Conservation (phyloP, 495 filamentous ascomycete species). For the Penicillium pancosmium region DNA sequence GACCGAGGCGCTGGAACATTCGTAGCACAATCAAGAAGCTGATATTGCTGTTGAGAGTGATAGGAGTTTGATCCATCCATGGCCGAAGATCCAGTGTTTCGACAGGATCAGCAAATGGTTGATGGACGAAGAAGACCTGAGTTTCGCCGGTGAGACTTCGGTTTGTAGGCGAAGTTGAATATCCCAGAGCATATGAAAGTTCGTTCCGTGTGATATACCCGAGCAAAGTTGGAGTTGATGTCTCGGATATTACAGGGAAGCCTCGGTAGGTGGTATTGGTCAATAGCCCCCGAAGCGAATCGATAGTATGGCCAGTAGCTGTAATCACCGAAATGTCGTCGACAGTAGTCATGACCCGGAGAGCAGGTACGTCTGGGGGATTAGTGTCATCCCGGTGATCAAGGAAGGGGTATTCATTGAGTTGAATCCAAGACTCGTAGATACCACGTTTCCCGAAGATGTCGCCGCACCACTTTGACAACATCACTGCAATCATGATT, state of each 20-base stretch:
- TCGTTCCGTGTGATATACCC: conserved; percentile 96
- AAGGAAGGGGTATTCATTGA: conserved; percentile 94
- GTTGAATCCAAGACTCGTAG: conserved; percentile 96
- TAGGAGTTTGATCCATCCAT: conserved; percentile 98
- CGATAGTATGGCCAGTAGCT: conserved; percentile 82
- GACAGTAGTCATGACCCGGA: conserved; percentile 86
- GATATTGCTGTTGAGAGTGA: conserved; percentile 77
- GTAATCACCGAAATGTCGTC: conserved; percentile 90
- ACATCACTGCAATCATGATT: conserved; percentile 99
- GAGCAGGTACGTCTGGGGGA: conserved; percentile 79
- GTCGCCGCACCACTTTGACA: conserved; percentile 97
- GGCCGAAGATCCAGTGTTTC: conserved; percentile 83
- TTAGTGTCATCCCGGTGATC: conserved; percentile 87
- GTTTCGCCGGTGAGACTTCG: conserved; percentile 67
- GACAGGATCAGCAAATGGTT: conserved; percentile 76
- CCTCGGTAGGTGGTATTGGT: conserved; percentile 78
- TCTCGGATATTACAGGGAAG: conserved; percentile 86
- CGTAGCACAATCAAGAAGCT: conserved; percentile 79
- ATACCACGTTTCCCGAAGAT: conserved; percentile 93
- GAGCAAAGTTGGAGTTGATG: conserved; percentile 66
- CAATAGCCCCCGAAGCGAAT: conserved; percentile 69
- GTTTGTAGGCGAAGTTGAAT: conserved; percentile 40
- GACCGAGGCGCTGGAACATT: conserved; percentile 91
- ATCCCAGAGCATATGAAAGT: conserved; percentile 75
- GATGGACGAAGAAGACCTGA: conserved; percentile 81